A percentile compares a stretch with the other conserved stretches of the same genome.
Conservation (phyloP, 225 moss, liverwort and hornwort species). For the Marchantia polymorpha region DNA sequence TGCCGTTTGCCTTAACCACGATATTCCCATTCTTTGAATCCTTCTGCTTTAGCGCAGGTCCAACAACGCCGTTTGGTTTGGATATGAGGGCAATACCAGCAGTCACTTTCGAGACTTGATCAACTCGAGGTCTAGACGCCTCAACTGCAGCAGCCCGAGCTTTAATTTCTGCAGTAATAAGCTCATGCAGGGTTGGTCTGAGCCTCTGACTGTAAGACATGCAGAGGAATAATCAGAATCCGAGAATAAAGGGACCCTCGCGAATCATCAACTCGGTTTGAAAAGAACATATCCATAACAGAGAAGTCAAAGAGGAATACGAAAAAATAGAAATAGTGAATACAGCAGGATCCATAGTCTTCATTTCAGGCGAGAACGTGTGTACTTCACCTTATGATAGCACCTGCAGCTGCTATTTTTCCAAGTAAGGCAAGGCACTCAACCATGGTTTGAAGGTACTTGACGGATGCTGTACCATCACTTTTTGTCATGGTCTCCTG, state of each 20-base stretch:
- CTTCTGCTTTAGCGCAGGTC: slow-evolving; percentile 48
- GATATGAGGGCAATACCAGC: slow-evolving; percentile 20
- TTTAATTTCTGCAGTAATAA: slow-evolving; percentile 90
- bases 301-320: no score
- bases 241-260: neutral
- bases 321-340: neutral
- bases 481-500: slow-evolving; percentile 95
- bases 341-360: neutral
- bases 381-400: slow-evolving; percentile 66
- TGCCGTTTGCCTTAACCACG: slow-evolving; percentile 43
- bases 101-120: slow-evolving; percentile 88
- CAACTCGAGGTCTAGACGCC: slow-evolving; percentile 94
- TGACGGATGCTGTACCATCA: slow-evolving; percentile 77
- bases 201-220: slow-evolving; percentile 76
- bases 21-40: slow-evolving; percentile 56
- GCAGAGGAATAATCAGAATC: slow-evolving; percentile 1
- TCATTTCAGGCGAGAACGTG: neutral
- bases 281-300: neutral
- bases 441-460: slow-evolving; percentile 96
- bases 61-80: slow-evolving; percentile 54
- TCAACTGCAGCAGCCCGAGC: slow-evolving; percentile 93
- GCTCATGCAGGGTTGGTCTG: slow-evolving; percentile 93
- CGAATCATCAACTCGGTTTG: neutral
- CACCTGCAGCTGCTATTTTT: slow-evolving; percentile 89
- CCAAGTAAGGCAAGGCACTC: slow-evolving; percentile 91